Evolutionary conservation across 371 early-diverging fungal species (phyloP).

Genomic region (Mortierella polycephala): DNA sequence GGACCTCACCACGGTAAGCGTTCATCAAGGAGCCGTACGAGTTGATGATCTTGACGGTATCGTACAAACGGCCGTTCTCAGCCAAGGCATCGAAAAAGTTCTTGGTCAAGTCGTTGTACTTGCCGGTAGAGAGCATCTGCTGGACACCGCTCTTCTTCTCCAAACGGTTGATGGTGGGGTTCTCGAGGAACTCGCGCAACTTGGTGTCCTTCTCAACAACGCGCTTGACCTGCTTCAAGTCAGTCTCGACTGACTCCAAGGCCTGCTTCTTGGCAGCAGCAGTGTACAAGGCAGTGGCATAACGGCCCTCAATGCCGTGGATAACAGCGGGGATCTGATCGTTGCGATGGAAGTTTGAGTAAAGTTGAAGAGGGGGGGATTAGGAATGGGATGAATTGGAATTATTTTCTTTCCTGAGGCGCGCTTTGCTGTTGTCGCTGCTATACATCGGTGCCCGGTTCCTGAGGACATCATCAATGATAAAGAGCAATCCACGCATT

Average conservation of each 20-base stretch:
- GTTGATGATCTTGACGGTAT: conserved; percentile 83
- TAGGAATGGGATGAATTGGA: too few relatives aligned
- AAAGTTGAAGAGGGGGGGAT: background rate
- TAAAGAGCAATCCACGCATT: background rate
- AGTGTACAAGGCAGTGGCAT: conserved; percentile 96
- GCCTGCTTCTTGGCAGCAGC: conserved; percentile 90
- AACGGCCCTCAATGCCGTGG: conserved; percentile 96
- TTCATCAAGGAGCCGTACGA: conserved; percentile 88
- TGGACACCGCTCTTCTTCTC: conserved; percentile 83
- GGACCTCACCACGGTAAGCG: conserved; percentile 92
- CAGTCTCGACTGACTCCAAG: conserved; percentile 88
- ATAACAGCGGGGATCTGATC: conserved; percentile 84
- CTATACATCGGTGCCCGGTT: background rate
- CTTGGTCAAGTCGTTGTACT: conserved; percentile 81
- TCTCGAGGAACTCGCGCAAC: conserved; percentile 81
- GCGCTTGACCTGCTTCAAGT: conserved; percentile 76
- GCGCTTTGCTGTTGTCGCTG: too few relatives aligned
- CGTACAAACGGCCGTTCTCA: conserved; percentile 93
- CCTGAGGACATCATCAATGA: background rate
- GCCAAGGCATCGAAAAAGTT: conserved; percentile 93
- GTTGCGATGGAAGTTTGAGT: background rate
- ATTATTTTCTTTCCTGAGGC: too few relatives aligned
- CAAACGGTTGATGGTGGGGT: conserved; percentile 85
- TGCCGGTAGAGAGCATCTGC: conserved; percentile 69
- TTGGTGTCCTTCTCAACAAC: conserved; percentile 79